Evolutionary conservation across 2,329 filamentous ascomycete genomes (phyloP).

Genomic region (Pleoardoris graminearum): DNA sequence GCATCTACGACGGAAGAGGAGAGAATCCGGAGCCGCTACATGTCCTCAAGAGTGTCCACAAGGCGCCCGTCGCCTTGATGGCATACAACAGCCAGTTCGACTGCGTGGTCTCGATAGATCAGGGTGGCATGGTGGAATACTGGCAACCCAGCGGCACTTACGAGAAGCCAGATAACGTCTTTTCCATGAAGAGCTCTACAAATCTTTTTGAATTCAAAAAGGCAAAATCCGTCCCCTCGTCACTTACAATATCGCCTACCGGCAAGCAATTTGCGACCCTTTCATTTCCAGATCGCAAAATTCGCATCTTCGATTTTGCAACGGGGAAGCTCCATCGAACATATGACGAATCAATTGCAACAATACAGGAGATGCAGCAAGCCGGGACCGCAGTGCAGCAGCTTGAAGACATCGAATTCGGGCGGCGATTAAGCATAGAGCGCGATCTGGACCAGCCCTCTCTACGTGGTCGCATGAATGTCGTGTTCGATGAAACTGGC

Average conservation of each 20-base stretch:
- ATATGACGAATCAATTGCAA: slow-evolving; percentile 91
- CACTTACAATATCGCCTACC: slow-evolving; percentile 81
- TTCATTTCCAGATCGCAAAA: slow-evolving; percentile 90
- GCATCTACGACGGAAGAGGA: slow-evolving; percentile 87
- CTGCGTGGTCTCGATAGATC: slow-evolving; percentile 88
- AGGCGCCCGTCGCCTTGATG: slow-evolving; percentile 79
- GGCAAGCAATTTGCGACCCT: slow-evolving; percentile 85
- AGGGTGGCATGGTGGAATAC: slow-evolving; percentile 94
- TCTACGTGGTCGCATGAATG: slow-evolving; percentile 73
- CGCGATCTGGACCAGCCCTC: slow-evolving; percentile 76
- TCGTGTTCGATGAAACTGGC: slow-evolving; percentile 94
- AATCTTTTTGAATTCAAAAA: slow-evolving; percentile 98
- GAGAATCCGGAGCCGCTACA: slow-evolving; percentile 77
- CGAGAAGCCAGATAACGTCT: slow-evolving; percentile 90
- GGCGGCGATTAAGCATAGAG: slow-evolving; percentile 82
- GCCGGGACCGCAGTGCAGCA: slow-evolving; percentile 81
- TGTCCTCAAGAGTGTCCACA: slow-evolving; percentile 77
- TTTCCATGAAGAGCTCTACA: slow-evolving; percentile 89
- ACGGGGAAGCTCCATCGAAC: slow-evolving; percentile 86
- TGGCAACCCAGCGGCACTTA: slow-evolving; percentile 82
- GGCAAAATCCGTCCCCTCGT: slow-evolving; percentile 77
- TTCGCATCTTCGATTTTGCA: slow-evolving; percentile 90
- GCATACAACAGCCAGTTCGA: slow-evolving; percentile 86
- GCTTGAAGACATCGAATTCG: slow-evolving; percentile 89
- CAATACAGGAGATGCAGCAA: slow-evolving; percentile 92